Evolutionary conservation across 805 yeast species (phyloP).

Genomic region (Pichia manshurica): DNA sequence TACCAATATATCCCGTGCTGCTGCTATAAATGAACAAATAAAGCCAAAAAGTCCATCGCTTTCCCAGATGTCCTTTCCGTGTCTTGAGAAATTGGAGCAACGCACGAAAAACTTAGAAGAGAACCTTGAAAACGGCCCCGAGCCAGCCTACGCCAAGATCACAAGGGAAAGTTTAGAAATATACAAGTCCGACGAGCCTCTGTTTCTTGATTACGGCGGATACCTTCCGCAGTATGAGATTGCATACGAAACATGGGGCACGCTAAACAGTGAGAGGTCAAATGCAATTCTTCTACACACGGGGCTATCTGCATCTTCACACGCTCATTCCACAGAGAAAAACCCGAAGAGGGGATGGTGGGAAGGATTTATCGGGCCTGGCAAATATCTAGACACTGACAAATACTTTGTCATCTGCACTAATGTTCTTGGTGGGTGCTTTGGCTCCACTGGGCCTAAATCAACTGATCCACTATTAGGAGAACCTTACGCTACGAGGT

Average conservation of each 20-base stretch:
- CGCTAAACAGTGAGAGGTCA: slow-evolving; percentile 51
- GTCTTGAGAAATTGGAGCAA: slow-evolving; percentile 70
- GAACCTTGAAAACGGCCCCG: slow-evolving; percentile 63
- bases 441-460: slow-evolving; percentile 92
- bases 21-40: slow-evolving; percentile 4
- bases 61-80: slow-evolving; percentile 70
- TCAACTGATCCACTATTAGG: slow-evolving; percentile 65
- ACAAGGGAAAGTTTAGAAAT: slow-evolving; percentile 59
- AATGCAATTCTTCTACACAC: slow-evolving; percentile 83
- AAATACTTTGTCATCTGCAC: slow-evolving; percentile 82
- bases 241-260: slow-evolving; percentile 95
- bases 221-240: slow-evolving; percentile 64
- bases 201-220: slow-evolving; percentile 80
- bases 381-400: slow-evolving; percentile 69
- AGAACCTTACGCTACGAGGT: slow-evolving; percentile 72
- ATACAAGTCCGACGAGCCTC: slow-evolving; percentile 49
- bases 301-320: slow-evolving; percentile 89
- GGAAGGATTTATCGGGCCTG: slow-evolving; percentile 91
- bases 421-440: slow-evolving; percentile 90
- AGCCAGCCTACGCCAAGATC: slow-evolving; percentile 73
- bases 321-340: slow-evolving; percentile 73
- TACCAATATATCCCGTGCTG: slow-evolving; percentile 5
- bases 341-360: slow-evolving; percentile 87
- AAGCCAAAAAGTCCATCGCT: not conserved
- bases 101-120: slow-evolving; percentile 34